These are phyloP conservation scores for Xylariaceae sp. DNA, from an alignment of 2,329 filamentous ascomycete species.

Conservation along the genomic window DNA sequence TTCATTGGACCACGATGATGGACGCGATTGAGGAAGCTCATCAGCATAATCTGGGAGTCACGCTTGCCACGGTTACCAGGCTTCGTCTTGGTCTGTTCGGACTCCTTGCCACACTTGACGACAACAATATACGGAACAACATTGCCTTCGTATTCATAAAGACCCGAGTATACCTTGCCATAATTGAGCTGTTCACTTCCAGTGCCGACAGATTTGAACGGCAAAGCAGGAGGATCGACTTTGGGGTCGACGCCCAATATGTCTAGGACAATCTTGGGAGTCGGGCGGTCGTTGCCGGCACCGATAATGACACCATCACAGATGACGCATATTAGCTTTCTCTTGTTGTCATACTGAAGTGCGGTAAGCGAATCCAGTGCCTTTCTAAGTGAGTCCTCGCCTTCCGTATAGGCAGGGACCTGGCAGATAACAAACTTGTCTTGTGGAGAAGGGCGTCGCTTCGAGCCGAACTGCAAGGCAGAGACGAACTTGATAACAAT, in stretches of 20 bases:
- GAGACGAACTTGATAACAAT: conserved; percentile 90
- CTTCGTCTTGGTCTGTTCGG: conserved; percentile 88
- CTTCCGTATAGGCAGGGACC: conserved; percentile 96
- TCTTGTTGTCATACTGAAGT: conserved; percentile 96
- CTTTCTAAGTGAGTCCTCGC: conserved; percentile 91
- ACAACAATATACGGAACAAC: conserved; percentile 96
- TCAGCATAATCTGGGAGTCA: conserved; percentile 93
- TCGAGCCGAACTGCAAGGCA: conserved; percentile 91
- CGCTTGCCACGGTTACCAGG: conserved; percentile 98
- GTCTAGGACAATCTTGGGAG: conserved; percentile 96
- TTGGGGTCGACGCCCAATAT: conserved; percentile 97
- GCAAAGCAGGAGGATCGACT: conserved; percentile 90
- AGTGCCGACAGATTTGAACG: conserved; percentile 90
- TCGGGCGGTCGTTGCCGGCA: conserved; percentile 93
- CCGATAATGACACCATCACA: conserved; percentile 98
- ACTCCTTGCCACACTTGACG: conserved; percentile 97
- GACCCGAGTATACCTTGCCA: conserved; percentile 96
- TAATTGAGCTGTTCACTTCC: conserved; percentile 96
- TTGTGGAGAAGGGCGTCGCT: conserved; percentile 85
- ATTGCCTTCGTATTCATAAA: conserved; percentile 97
- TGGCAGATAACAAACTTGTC: conserved; percentile 99
- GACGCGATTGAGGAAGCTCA: conserved; percentile 98
- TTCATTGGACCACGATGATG: conserved; percentile 95
- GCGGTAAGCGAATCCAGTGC: conserved; percentile 93
- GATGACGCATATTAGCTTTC: conserved; percentile 94